Evolutionary conservation across 495 filamentous ascomycete species (phyloP), one percentile per base, ranked within the genome.

Genomic region (Talaromyces trachyspermus): DNA sequence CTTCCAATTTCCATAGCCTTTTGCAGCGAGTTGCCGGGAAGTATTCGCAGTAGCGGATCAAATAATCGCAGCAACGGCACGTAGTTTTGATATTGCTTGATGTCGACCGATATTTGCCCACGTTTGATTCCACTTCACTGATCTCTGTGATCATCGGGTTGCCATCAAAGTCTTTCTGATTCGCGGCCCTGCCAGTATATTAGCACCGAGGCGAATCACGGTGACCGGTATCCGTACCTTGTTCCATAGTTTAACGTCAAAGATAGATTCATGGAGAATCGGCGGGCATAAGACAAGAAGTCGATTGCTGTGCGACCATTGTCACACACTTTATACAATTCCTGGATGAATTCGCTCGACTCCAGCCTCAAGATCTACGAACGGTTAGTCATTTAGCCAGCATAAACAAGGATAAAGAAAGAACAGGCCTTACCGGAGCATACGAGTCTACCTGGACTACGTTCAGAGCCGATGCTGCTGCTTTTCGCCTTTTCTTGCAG

Each of bases 401-500:
- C 14, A 9, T 33, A 3, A 1, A n/a, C 5, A 18, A 18, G 10
- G 15, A 36, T 3, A 7, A 17, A 17, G 33, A 15, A 17, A 36
- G 5, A 36, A 5, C 15, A 5, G 11, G 25, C 4, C 25, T 9
- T 17, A 43, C 41, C 9, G 41, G 41, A 18, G 41, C 41, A 17
- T 43, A 43, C 0, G 41, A 43, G 12, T 43, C 41, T 14, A 43
- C 41, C 14, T 43, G 41, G 7, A 43, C 17, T 1, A 43, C 25
- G 29, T 43, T 43, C 11, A 43, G 14, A 14, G 41, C 41, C n/a
- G 41, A 43, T 7, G 41, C 41, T 15, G 41, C 41, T 25, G 41
- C 41, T 43, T 43, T 43, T 17, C 41, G 10, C 14, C 41, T 43
- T 14, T 43, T 43, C 41, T 43, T 43, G 25, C 41, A 43, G n/a